Evolutionary conservation across 2,329 filamentous ascomycete species (phyloP).

Genomic region (Botryotinia calthae): DNA sequence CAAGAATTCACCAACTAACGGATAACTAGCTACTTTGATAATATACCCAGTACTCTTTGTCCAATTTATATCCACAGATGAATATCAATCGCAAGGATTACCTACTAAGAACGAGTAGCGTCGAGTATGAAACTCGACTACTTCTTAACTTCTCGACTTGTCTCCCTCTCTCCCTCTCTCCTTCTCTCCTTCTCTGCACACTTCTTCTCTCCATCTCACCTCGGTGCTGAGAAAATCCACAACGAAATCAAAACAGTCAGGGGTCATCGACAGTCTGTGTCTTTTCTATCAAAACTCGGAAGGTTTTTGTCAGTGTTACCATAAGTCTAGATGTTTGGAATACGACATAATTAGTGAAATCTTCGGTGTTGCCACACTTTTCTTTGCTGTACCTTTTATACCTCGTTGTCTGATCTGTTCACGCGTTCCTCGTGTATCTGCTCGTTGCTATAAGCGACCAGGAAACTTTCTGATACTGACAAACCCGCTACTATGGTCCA

Average conservation of each 20-base stretch:
- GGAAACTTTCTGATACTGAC: neutral
- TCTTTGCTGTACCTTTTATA: neutral
- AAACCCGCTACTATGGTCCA: neutral
- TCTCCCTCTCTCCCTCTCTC: neutral
- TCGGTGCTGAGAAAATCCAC: neutral
- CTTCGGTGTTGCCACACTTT: neutral
- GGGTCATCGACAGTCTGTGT: neutral
- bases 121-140: neutral
- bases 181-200: neutral
- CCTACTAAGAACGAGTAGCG: neutral
- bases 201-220: neutral
- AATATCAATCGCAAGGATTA: neutral
- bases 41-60: neutral
- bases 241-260: neutral
- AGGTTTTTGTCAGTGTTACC: neutral
- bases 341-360: neutral
- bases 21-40: neutral
- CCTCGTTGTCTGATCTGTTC: neutral
- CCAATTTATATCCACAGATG: neutral
- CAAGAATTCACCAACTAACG: neutral
- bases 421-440: neutral
- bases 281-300: neutral
- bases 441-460: neutral
- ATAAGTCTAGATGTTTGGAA: neutral
- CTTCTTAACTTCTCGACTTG: neutral